phyloP scores from a whole-genome alignment of 2,329 filamentous ascomycete species.

The Exophiala alcalophila region DNA sequence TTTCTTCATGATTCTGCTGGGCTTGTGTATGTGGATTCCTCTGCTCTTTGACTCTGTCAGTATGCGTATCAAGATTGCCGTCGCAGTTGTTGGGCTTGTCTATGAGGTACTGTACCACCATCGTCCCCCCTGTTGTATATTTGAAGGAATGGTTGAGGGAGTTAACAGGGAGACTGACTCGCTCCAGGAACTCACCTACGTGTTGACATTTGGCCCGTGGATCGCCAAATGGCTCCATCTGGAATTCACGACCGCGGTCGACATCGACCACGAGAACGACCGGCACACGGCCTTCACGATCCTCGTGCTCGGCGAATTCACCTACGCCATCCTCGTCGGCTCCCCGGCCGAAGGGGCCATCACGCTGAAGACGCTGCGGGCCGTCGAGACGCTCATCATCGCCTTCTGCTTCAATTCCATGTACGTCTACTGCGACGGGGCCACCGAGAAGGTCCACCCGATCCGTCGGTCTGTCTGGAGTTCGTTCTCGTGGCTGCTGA shows the following conservation, averaged over 20 bases:
- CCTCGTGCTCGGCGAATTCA: conserved; percentile 52
- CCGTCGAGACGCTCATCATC: conserved; percentile 50
- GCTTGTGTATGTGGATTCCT: conserved; percentile 44
- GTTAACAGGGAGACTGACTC: no score
- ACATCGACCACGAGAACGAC: conserved; percentile 51
- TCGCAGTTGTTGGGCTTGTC: conserved; percentile 44
- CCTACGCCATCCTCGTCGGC: conserved; percentile 50
- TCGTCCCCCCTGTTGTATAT: no score
- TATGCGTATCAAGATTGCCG: conserved; percentile 42
- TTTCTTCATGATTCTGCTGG: conserved; percentile 43
- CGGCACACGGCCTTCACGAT: conserved; percentile 53
- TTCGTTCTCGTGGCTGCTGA: conserved; percentile 45
- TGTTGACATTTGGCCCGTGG: conserved; percentile 45
- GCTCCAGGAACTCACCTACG: conserved; percentile 47
- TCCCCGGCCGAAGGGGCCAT: conserved; percentile 47
- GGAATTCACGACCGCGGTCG: conserved; percentile 49
- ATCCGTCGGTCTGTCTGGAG: conserved; percentile 46
- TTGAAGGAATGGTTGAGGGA: no score
- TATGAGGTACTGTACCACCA: no score
- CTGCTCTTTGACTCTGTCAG: conserved; percentile 45
- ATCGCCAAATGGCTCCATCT: conserved; percentile 45
- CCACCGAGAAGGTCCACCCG: conserved; percentile 44
- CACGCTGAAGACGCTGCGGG: conserved; percentile 45
- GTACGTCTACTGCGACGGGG: conserved; percentile 50
- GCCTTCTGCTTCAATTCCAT: conserved; percentile 53